Conservation (phyloP, 148 eudicot species). For the Rhododendron williamsianum region DNA sequence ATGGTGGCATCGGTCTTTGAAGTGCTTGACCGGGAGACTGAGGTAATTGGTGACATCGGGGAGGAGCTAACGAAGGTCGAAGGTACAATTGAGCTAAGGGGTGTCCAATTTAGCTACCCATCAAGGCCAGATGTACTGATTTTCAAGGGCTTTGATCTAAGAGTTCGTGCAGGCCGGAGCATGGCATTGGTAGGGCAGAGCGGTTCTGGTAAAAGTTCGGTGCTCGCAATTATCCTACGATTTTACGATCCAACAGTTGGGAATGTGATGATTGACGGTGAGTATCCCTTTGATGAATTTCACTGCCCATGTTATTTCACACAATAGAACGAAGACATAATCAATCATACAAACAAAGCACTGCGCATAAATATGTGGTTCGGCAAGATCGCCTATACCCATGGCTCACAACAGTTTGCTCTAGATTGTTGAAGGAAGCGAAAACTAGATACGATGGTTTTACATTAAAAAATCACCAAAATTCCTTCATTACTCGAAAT, state of each 20-base stretch:
- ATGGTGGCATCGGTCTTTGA: constrained; percentile 96
- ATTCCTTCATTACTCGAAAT: background rate
- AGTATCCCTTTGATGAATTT: constrained; percentile 14
- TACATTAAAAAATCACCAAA: background rate
- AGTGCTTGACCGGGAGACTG: constrained; percentile 65
- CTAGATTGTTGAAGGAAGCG: background rate
- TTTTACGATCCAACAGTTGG: constrained; percentile 86
- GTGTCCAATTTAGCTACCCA: constrained; percentile 78
- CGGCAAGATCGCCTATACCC: background rate
- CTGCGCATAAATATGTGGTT: background rate
- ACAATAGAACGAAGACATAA: background rate
- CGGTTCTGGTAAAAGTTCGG: constrained; percentile 97
- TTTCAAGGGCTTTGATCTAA: constrained; percentile 68
- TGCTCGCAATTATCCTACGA: constrained; percentile 72
- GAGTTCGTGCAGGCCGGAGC: constrained; percentile 64
- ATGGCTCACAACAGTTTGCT: background rate
- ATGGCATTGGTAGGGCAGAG: constrained; percentile 98
- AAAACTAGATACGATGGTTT: background rate
- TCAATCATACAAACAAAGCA: background rate
- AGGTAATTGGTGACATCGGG: constrained; percentile 63
- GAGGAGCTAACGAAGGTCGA: constrained; percentile 73
- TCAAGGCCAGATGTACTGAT: constrained; percentile 74
- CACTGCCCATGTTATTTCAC: background rate
- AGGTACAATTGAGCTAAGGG: constrained; percentile 69
- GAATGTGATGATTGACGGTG: constrained; percentile 83